Base-by-base conservation (phyloP, 1,284 basidiomycete species). In the Dichomitus squalens region DNA sequence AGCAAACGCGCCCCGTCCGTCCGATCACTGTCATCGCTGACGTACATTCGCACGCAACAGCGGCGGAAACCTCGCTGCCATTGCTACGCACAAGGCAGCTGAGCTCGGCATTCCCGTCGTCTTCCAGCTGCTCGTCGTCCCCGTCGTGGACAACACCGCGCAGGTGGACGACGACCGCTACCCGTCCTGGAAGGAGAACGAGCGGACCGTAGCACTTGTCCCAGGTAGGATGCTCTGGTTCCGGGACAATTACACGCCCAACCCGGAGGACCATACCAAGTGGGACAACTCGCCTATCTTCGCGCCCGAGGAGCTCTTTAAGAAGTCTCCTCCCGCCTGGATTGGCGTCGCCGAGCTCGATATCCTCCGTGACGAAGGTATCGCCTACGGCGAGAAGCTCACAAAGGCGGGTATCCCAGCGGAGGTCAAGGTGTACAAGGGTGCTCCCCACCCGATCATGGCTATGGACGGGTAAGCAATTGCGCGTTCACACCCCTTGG, bases 221-320 rank as follows among this genome's bases (percentile, higher is more conserved):
- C 84, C 83, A 0, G 81, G 64, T 5, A 83, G 84, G 49, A 91
- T 91, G 89, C 64, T 83, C 39, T 92, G 90, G 88, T 90, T 88
- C 78, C 75, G 81, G 27, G 70, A 77, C 52, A 84, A 86, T 60
- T 90, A 91, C 68, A 77, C 88, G 2, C 87, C 88, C 0, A 81
- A 88, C 64, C 63, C 76, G 50, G 75, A 72, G 34, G 86, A 88
- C 57, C 77, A 83, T 73, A 72, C 72, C 0, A 83, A 86, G 48
- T 89, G 87, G 82, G 84, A 87, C 59, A 83, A 80, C 29, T 90
- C 87, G 1, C 88, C 89, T 0, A 76, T 86, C 16, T 86, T 87
- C 49, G 88, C 87, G 1, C 83, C 87, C 0, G 78, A 81, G 4
- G 77, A 79, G 23, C 69, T 82, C 25, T 71, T 90, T 58, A 69